Evolutionary conservation across 176 grass and related monocot species (phyloP), one percentile per base, ranked within the genome.

Genomic region (Zoysia pacifica): DNA sequence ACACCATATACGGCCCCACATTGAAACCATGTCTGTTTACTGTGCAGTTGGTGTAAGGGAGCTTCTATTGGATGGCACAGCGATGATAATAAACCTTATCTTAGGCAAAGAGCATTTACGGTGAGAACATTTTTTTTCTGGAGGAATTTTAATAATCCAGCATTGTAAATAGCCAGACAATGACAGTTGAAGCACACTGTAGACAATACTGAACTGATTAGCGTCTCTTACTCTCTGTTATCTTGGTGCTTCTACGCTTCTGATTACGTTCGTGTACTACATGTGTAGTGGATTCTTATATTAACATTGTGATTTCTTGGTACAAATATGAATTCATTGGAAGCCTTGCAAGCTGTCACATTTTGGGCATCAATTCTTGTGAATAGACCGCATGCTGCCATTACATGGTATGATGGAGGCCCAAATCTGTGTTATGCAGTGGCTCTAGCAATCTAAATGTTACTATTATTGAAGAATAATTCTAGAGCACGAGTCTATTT

Each of bases 61-160:
- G 76, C 94, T 76, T 94, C 83, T 56, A 94, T 94, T 83, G 91
- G 91, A 74, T 97, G 94, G 95, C 91, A 97, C 73, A 90, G 85
- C 44, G 95, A 94, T 83, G 85, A 97, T 59, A 97, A 97, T 66
- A 90, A 87, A 76, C 87, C 95, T 76, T 97, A 97, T 89, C 92
- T 97, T 74, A 92, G 79, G 81, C 95, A 97, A 87, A 89, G 95
- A 66, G 90, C 83, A 61, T 97, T 97, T 69, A 80, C 92, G 63
- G 95, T 97, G 73, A 82, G 78, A 48, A 76, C 20, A 37, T 7
- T 3, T 5, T 2, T 9, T 9, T 67, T 19, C 55, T 58, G 55
- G 6, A 58, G 18, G 18, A 18, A 72, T 28, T 89, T 28, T 28
- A 28, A 76, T 9, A 55, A 1, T 37, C 48, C 14, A 11, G 12